Conservation (phyloP, 2,329 filamentous ascomycete species). For the Aspergillus sp. region DNA sequence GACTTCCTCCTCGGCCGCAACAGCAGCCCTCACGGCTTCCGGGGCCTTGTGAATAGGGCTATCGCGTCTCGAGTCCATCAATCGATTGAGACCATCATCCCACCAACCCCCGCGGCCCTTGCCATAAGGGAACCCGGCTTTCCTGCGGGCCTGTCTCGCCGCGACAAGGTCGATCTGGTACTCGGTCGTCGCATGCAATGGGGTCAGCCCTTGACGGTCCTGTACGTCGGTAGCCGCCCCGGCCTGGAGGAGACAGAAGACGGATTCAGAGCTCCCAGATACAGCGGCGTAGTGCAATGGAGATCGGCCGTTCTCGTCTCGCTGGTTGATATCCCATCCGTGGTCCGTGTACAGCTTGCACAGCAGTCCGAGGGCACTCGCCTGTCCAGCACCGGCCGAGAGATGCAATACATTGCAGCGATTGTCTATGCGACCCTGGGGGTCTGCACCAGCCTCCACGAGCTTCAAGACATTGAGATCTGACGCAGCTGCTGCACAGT, state of each 20-base stretch:
- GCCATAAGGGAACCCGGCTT: not conserved
- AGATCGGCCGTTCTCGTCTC: slow-evolving; percentile 4
- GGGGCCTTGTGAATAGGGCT: not conserved
- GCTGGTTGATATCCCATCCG: not conserved
- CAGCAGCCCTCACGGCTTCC: not conserved
- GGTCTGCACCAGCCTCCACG: slow-evolving; percentile 7
- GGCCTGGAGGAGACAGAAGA: slow-evolving; percentile 8
- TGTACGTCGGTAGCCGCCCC: slow-evolving; percentile 1
- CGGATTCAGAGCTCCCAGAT: slow-evolving; percentile 3
- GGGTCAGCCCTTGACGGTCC: not conserved
- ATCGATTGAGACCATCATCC: not conserved
- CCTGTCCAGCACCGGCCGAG: slow-evolving; percentile 10
- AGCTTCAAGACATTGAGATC: slow-evolving; percentile 4
- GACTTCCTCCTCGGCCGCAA: not conserved
- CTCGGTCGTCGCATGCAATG: not conserved
- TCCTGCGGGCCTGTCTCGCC: not conserved
- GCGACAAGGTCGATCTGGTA: not conserved
- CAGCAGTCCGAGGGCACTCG: slow-evolving; percentile 9
- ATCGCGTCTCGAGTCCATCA: not conserved
- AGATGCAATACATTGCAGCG: slow-evolving; percentile 8
- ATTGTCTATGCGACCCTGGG: not conserved
- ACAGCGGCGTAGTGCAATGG: slow-evolving; percentile 12
- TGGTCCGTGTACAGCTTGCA: slow-evolving; percentile 4
- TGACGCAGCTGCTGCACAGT: slow-evolving; percentile 5
- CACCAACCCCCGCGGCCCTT: not conserved